Evolutionary conservation across 352 stramenopile species (phyloP).

Genomic region (Poterioochromonas sp.): DNA sequence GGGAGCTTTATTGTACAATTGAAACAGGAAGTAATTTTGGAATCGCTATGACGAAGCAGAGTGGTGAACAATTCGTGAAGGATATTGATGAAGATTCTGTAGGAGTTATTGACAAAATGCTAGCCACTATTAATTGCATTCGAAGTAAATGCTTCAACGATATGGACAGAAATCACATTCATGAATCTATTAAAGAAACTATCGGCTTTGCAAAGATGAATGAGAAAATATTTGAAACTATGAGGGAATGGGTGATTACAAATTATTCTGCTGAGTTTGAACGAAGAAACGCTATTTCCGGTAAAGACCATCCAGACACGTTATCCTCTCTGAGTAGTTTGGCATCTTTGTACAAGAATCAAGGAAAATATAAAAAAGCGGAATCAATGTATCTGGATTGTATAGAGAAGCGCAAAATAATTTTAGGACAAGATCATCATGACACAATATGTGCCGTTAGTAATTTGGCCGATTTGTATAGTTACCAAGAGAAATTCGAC

Average conservation of each 20-base stretch:
- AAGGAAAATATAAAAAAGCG: constrained; percentile 4
- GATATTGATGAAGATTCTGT: neutral
- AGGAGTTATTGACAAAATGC: neutral
- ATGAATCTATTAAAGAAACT: neutral
- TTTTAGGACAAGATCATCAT: constrained; percentile 6
- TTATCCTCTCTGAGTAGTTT: neutral
- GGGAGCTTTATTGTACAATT: neutral
- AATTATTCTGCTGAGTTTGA: neutral
- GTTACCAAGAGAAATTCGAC: neutral
- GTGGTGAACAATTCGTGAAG: neutral
- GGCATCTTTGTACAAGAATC: neutral
- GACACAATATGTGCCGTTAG: neutral
- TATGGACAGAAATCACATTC: neutral
- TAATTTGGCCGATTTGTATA: constrained; percentile 16
- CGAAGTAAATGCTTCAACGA: neutral
- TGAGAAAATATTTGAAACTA: neutral
- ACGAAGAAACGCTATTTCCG: too few relatives aligned
- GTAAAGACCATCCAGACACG: neutral
- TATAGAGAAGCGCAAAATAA: neutral
- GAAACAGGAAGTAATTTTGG: too few relatives aligned
- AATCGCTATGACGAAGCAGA: too few relatives aligned
- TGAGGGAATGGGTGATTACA: neutral
- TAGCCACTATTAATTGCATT: neutral
- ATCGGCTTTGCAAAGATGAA: neutral
- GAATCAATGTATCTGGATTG: neutral